Percentiles rank a stretch among this genome's conserved stretches.
Conservation (phyloP, 2,329 filamentous ascomycete species). For the Exophiala sideris region DNA sequence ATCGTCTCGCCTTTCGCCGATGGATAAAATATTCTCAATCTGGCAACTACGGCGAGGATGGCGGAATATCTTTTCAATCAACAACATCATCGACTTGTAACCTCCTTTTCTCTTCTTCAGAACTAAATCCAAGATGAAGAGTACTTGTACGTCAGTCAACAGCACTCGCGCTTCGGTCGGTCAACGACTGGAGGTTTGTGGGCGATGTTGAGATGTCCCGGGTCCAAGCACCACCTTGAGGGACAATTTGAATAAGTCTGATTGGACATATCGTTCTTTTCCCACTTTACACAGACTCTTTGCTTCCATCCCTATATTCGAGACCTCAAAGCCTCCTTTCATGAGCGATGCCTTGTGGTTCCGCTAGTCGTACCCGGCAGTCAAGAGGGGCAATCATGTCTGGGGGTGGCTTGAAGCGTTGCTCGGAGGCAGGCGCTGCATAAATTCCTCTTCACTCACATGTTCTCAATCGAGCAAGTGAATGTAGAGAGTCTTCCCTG, state of each 20-base stretch:
- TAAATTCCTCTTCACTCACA: no score
- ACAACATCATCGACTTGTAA: not conserved
- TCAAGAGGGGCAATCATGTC: no score
- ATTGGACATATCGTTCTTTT: conserved; percentile 28
- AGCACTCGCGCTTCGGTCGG: conserved; percentile 26
- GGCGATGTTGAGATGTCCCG: conserved; percentile 31
- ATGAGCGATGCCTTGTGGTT: no score
- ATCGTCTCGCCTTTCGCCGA: not conserved
- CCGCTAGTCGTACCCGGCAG: no score
- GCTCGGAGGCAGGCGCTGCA: no score
- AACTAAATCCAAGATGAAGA: conserved; percentile 32
- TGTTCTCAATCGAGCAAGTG: no score
- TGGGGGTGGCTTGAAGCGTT: no score
- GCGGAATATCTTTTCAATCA: conserved; percentile 2
- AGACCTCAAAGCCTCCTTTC: not conserved
- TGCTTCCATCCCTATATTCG: not conserved
- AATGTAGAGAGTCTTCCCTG: no score
- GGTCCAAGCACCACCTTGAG: conserved; percentile 30
- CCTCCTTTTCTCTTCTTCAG: conserved; percentile 25
- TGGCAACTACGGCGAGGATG: conserved; percentile 3
- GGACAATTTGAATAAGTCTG: conserved; percentile 29
- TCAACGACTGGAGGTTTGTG: conserved; percentile 26
- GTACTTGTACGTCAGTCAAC: conserved; percentile 22
- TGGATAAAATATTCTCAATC: conserved; percentile 6
- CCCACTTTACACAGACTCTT: not conserved